Conservation (phyloP, 2,329 filamentous ascomycete species). For the Orbilia javanica region DNA sequence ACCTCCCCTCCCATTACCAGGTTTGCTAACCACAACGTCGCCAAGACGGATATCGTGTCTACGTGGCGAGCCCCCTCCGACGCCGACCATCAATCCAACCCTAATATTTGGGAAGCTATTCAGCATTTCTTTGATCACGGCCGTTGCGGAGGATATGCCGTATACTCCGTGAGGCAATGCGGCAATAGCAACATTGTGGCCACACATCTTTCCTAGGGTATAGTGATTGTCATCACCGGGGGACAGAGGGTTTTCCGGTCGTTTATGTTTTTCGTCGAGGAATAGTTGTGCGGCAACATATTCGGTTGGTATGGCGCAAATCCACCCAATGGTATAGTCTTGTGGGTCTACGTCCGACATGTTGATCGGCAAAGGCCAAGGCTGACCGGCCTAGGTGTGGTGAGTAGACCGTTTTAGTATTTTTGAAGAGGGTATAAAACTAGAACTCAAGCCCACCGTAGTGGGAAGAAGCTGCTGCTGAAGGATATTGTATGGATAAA, state of each 20-base stretch:
- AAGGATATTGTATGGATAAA: no score
- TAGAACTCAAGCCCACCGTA: no score
- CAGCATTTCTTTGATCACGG: constrained; percentile 63
- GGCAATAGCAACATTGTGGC: constrained; percentile 64
- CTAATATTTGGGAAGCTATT: constrained; percentile 62
- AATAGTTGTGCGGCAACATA: constrained; percentile 65
- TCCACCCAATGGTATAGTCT: constrained; percentile 65
- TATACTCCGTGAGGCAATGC: constrained; percentile 63
- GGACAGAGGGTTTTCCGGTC: constrained; percentile 53
- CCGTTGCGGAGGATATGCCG: constrained; percentile 63
- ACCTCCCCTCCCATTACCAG: constrained; percentile 56
- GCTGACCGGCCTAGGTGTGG: no score
- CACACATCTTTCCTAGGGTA: constrained; percentile 62
- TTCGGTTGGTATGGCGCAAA: constrained; percentile 66
- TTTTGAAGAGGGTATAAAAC: no score
- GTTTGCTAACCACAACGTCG: constrained; percentile 63
- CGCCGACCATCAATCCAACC: constrained; percentile 62
- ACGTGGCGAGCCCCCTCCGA: constrained; percentile 59
- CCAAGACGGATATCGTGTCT: constrained; percentile 65
- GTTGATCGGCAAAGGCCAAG: no score
- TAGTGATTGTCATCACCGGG: constrained; percentile 63
- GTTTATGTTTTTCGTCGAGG: constrained; percentile 65
- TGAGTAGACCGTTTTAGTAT: no score
- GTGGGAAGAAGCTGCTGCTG: no score
- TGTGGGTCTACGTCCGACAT: neutral